Percentiles rank a stretch among this genome's conserved stretches.
phyloP scores from a whole-genome alignment of 805 yeast genomes.

The Starmerella floricola region DNA sequence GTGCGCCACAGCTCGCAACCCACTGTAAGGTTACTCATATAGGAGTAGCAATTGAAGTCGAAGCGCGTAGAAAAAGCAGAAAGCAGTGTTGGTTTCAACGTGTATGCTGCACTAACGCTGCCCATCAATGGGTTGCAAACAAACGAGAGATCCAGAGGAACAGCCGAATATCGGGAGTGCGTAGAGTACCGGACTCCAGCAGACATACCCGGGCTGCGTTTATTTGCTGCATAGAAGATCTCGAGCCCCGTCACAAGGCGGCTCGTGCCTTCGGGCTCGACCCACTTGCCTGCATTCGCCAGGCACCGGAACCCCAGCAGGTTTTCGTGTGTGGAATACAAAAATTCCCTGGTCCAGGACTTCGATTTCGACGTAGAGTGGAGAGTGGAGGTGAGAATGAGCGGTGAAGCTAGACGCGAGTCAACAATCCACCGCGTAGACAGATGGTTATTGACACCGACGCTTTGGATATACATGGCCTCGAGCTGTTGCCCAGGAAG shows the following conservation, averaged over 20 bases:
- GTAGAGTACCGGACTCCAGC: slow-evolving; percentile 77
- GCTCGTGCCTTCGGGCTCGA: slow-evolving; percentile 30
- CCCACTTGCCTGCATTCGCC: slow-evolving; percentile 45
- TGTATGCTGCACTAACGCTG: slow-evolving; percentile 73
- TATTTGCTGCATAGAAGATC: slow-evolving; percentile 71
- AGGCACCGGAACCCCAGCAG: slow-evolving; percentile 69
- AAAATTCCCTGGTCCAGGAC: slow-evolving; percentile 56
- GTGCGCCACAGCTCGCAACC: slow-evolving; percentile 76
- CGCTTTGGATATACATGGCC: slow-evolving; percentile 44
- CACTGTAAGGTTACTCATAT: slow-evolving; percentile 70
- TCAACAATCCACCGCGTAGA: slow-evolving; percentile 66
- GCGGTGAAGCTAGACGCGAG: slow-evolving; percentile 41
- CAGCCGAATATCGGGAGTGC: slow-evolving; percentile 71
- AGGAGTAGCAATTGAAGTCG: slow-evolving; percentile 83
- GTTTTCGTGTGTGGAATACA: slow-evolving; percentile 74
- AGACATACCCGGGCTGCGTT: slow-evolving; percentile 81
- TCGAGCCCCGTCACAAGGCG: slow-evolving; percentile 71
- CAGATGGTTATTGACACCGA: slow-evolving; percentile 49
- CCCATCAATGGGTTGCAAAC: slow-evolving; percentile 86
- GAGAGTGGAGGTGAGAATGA: slow-evolving; percentile 30
- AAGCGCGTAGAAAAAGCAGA: slow-evolving; percentile 74
- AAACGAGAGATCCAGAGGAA: slow-evolving; percentile 78
- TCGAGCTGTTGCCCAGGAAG: slow-evolving; percentile 80
- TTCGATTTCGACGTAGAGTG: slow-evolving; percentile 25
- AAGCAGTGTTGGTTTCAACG: slow-evolving; percentile 59